Evolutionary conservation across 257 asterid species (phyloP), one percentile per base, ranked within the genome.

Genomic region (Penstemon davidsonii): DNA sequence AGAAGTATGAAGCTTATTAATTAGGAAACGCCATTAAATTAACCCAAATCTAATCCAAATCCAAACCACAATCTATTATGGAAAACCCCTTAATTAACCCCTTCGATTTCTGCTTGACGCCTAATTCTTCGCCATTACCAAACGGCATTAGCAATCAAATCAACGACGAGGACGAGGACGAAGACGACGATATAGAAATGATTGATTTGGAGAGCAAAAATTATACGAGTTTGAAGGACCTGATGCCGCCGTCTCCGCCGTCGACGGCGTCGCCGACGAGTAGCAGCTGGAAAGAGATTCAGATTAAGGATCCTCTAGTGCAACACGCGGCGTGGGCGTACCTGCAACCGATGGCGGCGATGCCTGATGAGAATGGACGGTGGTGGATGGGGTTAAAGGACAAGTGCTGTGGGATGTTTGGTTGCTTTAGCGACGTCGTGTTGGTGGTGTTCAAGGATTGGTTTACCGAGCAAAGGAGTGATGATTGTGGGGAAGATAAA

Each of bases 311-410:
- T 52, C 96, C 96, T 10, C 65, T 92, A 3, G 65, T 92, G 61
- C 89, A 90, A 84, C 96, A 86, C 69, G 98, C 97, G 3, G 98
- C 96, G 47, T 86, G 96, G 96, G 97, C 97, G 38, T 92, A 87
- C 76, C 88, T 92, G 73, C 91, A 87, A 69, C 96, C 95, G 60
- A 71, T 82, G 86, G 80, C 38, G 72, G 76, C 53, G 69, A 63
- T 58, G 61, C 86, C 60, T 4, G 76, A 43, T 5, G 75, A 47
- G 38, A 81, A 72, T 38, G 55, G 7, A 7, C 67, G 69, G 8
- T 33, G 77, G 74, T 77, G 81, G 64, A 65, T 66, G 11, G 62
- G 68, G 9, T 12, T 80, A 33, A 69, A 43, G 72, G 67, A 72
- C 1, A 75, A 46, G 5, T 54, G 73, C 33, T 11, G 70, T 60